phyloP scores from a whole-genome alignment of 805 yeast genomes.

The Jamesozyma piceae region DNA sequence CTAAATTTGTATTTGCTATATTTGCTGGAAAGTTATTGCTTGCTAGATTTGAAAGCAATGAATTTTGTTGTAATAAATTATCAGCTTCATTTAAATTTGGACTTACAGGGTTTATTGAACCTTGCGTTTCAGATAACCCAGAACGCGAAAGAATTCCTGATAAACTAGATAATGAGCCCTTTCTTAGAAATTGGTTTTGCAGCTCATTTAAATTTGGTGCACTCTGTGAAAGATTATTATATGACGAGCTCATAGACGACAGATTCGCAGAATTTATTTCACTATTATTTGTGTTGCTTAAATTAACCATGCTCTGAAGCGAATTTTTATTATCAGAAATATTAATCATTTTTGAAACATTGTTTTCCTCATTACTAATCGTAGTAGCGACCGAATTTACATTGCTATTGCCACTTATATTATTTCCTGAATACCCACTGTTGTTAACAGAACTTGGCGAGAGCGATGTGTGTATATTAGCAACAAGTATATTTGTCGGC shows the following conservation, averaged over 20 bases:
- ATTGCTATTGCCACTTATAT: no score
- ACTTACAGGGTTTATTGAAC: neutral
- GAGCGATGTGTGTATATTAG: neutral
- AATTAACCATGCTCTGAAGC: neutral
- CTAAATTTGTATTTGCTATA: neutral
- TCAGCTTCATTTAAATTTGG: neutral
- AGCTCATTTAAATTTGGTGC: neutral
- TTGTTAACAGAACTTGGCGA: neutral
- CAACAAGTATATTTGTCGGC: neutral
- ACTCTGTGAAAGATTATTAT: neutral
- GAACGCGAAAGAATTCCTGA: neutral
- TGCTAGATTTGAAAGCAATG: neutral
- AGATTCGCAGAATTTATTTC: neutral
- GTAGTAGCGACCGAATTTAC: no score
- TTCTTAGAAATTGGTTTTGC: slow-evolving; percentile 13
- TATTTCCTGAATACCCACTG: neutral
- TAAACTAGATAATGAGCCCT: slow-evolving; percentile 1
- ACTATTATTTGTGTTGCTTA: neutral
- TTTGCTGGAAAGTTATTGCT: neutral
- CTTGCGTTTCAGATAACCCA: neutral
- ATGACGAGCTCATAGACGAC: neutral
- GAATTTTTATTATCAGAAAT: no score
- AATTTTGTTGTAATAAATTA: neutral
- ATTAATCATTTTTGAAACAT: no score
- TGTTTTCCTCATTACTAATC: no score